Percentiles rank a stretch among this genome's conserved stretches.
These are phyloP conservation scores for Hippophae tibetana DNA, from an alignment of 306 rosid species.

Conservation along the genomic window DNA sequence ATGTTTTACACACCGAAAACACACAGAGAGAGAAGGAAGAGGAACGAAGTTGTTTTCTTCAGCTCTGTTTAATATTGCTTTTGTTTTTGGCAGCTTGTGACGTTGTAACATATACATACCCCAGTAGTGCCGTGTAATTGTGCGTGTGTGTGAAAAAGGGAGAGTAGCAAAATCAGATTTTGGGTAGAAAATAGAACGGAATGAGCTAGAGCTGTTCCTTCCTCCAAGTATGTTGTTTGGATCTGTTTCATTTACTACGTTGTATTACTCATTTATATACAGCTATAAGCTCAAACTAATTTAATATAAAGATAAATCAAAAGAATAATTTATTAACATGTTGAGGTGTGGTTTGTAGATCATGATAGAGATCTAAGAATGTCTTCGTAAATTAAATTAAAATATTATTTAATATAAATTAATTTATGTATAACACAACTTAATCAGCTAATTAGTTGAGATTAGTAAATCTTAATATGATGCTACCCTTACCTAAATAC, in stretches of 20 bases:
- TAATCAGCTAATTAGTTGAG: too few relatives aligned
- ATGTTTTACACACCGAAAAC: background rate
- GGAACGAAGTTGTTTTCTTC: background rate
- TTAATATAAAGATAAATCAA: background rate
- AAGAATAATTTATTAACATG: constrained; percentile 5
- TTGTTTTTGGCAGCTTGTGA: background rate
- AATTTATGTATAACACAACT: too few relatives aligned
- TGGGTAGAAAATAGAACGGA: background rate
- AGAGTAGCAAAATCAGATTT: constrained; percentile 5
- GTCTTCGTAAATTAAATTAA: background rate
- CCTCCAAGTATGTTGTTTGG: background rate
- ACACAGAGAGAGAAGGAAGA: constrained; percentile 3
- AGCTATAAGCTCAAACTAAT: background rate
- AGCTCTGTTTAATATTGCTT: background rate
- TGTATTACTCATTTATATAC: background rate
- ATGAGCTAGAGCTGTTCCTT: background rate
- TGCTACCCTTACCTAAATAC: too few relatives aligned
- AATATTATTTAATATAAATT: too few relatives aligned
- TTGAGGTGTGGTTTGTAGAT: constrained; percentile 11
- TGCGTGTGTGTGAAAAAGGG: constrained; percentile 19
- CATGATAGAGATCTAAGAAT: constrained; percentile 24
- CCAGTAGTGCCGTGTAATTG: too few relatives aligned
- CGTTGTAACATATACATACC: constrained; percentile 3
- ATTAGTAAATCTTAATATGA: too few relatives aligned
- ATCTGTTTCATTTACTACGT: background rate